Evolutionary conservation across 1,284 basidiomycete genomes (phyloP), one percentile per base, ranked within the genome.

Genomic region (Wallemia hederae): DNA sequence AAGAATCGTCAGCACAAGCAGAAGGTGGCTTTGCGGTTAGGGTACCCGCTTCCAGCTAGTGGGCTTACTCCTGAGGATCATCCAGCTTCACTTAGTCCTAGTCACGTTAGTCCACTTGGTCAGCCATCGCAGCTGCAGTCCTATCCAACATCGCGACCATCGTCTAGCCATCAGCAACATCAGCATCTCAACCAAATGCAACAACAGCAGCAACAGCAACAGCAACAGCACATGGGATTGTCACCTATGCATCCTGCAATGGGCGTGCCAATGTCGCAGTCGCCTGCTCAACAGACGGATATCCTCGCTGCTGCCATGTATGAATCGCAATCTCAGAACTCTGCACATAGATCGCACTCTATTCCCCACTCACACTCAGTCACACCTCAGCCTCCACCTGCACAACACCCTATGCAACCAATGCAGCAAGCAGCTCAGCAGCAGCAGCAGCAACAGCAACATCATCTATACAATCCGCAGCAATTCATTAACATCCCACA

Each of bases 1-100:
- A 80, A 78, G 72, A 86, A 87, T 68, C 75, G 80, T 24, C 72
- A 75, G 65, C 84, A 87, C 68, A 78, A 80, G 34, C 69, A 71
- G 56, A 79, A 78, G 64, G 79, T 83, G 56, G 74, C 74, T 28
- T 65, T 66, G 17, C 68, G 70, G 3, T 55, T 70, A 2, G 60
- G 59, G 24, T 61, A 58, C 33, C 29, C 29, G 29, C 7, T 31
- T 7, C 7, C 7, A 7, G 22, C 5, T 49, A 22, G 22, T n/a
- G 39, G 39, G 11, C 3, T 49, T 5, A 49, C 14, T 49, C 39
- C 39, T 15, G 17, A 7, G 7, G 29, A 17, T 7, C 29, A 31
- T 7, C 39, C n/a, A 22, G 22, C 5, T 49, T 9, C 5, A 49
- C 39, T 22, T 5, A 49, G 39, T 49, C 11, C 39, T 11, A 49